phyloP scores from a whole-genome alignment of 2,329 filamentous ascomycete genomes.

The Microsporum canis region DNA sequence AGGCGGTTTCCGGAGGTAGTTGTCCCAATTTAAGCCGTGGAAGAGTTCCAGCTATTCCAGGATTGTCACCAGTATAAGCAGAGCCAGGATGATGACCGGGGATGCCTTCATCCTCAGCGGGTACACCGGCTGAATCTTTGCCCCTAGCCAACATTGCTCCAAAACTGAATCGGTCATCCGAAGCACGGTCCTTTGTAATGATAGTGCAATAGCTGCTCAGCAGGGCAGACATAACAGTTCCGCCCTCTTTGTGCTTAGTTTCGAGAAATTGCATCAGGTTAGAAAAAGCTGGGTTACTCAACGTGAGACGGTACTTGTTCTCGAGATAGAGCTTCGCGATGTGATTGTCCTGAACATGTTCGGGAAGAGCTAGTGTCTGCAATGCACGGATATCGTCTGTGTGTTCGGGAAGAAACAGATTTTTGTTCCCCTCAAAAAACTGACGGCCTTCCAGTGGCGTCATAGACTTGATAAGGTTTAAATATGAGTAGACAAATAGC shows the following conservation, averaged over 20 bases:
- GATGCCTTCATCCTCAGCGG: constrained; percentile 57
- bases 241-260: constrained; percentile 70
- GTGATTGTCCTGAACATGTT: constrained; percentile 65
- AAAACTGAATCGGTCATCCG: constrained; percentile 48
- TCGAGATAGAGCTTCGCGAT: constrained; percentile 70
- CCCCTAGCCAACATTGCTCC: constrained; percentile 47
- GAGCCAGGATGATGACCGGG: constrained; percentile 56
- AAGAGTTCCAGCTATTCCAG: constrained; percentile 45
- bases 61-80: constrained; percentile 48
- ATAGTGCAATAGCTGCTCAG: constrained; percentile 52
- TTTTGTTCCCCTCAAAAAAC: constrained; percentile 59
- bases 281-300: constrained; percentile 75
- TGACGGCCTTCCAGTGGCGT: constrained; percentile 60
- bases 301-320: constrained; percentile 78
- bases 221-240: constrained; percentile 63
- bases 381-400: constrained; percentile 68
- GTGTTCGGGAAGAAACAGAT: constrained; percentile 64
- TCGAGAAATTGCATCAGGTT: constrained; percentile 82
- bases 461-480: constrained; percentile 63
- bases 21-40: constrained; percentile 64
- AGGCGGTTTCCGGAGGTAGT: constrained; percentile 68
- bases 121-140: constrained; percentile 45
- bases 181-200: constrained; percentile 47
- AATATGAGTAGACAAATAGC: constrained; percentile 82
- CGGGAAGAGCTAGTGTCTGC: constrained; percentile 60